These are phyloP conservation scores for Fusarium virguliforme DNA, from an alignment of 2,329 filamentous ascomycete species.

Conservation along the genomic window DNA sequence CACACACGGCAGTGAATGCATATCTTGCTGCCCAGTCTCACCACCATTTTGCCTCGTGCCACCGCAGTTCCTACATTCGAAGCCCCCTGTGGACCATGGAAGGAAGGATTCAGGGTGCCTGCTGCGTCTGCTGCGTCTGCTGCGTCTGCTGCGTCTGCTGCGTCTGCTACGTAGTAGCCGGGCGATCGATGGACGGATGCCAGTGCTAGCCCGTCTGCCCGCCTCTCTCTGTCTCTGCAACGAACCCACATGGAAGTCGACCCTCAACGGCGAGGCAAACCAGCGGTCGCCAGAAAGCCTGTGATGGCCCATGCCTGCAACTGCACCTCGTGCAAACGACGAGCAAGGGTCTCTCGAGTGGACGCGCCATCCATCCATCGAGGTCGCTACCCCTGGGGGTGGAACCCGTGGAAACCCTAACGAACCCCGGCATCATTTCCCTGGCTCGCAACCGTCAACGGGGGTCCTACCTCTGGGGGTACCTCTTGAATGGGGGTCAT, in stretches of 20 bases:
- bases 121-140: background rate
- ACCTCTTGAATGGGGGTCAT: constrained; percentile 8
- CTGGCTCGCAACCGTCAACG: constrained; percentile 17
- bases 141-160: background rate
- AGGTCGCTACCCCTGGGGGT: constrained; percentile 16
- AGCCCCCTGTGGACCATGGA: background rate
- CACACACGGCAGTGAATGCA: background rate
- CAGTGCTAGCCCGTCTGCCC: background rate
- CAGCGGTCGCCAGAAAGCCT: constrained; percentile 21
- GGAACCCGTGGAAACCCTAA: constrained; percentile 15
- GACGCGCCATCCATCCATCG: background rate
- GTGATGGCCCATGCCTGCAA: constrained; percentile 12
- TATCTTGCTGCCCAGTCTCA: constrained; percentile 16
- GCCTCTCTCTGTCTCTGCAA: background rate
- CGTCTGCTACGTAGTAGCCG: constrained; percentile 1
- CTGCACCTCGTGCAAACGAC: constrained; percentile 8
- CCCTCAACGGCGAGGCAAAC: constrained; percentile 8
- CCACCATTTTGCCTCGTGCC: constrained; percentile 12
- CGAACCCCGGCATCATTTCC: constrained; percentile 19
- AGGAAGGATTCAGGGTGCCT: background rate
- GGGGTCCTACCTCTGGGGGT: background rate
- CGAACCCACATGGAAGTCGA: constrained; percentile 1
- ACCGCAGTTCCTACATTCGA: constrained; percentile 10
- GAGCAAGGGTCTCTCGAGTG: constrained; percentile 5
- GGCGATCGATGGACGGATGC: constrained; percentile 12